Percentiles rank a stretch among this genome's conserved stretches.
Evolutionary conservation across 2,329 filamentous ascomycete genomes (phyloP).

Genomic region (Xylariaceae sp.): DNA sequence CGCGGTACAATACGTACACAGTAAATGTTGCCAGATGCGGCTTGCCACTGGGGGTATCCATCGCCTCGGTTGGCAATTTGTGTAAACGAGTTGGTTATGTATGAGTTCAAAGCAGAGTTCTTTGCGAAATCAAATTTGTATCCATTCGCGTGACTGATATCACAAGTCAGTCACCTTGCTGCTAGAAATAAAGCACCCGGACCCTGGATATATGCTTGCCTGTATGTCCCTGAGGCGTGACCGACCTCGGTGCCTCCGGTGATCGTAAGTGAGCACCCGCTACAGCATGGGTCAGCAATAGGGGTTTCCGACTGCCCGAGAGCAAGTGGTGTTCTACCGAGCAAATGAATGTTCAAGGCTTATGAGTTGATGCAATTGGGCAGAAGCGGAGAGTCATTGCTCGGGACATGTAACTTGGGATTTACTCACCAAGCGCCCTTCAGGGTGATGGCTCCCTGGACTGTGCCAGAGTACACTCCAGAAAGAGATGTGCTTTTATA

Average conservation of each 20-base stretch:
- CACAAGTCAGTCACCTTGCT: too few species aligned
- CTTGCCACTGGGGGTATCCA: slow-evolving; percentile 17
- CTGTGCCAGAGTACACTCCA: slow-evolving; percentile 17
- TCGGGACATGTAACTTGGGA: too few species aligned
- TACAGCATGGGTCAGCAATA: too few species aligned
- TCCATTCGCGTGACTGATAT: slow-evolving; percentile 12
- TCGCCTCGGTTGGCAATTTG: slow-evolving; percentile 13
- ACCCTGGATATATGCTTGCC: not conserved
- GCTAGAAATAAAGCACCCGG: too few species aligned
- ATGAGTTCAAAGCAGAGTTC: slow-evolving; percentile 13
- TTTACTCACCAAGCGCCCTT: slow-evolving; percentile 3
- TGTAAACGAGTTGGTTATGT: slow-evolving; percentile 14
- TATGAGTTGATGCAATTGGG: too few species aligned
- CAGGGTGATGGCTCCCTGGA: slow-evolving; percentile 12
- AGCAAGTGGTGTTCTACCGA: too few species aligned
- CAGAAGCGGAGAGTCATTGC: too few species aligned
- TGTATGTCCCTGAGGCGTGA: slow-evolving; percentile 15
- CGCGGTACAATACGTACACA: slow-evolving; percentile 9
- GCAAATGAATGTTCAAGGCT: too few species aligned
- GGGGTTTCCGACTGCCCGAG: too few species aligned
- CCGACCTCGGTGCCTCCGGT: slow-evolving; percentile 16
- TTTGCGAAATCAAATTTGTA: slow-evolving; percentile 18
- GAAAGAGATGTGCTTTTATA: slow-evolving; percentile 11
- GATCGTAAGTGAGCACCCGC: slow-evolving; percentile 15
- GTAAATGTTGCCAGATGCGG: slow-evolving; percentile 16